Percentiles rank a stretch among this genome's conserved stretches.
Conservation (phyloP, 768 basidiomycete species). For the Filobasidium floriforme region DNA sequence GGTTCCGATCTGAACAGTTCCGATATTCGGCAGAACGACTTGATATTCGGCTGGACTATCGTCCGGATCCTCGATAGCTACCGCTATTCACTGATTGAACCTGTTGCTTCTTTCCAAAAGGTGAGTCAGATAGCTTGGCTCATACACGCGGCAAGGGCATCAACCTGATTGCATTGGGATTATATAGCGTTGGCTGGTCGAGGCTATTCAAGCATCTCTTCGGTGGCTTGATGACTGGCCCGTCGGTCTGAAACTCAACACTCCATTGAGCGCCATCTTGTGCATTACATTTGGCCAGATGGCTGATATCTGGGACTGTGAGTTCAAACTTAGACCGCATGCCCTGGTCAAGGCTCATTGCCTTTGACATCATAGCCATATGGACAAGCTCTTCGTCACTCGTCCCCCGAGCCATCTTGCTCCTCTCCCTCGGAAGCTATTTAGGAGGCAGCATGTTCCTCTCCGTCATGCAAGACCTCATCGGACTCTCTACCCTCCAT, state of each 20-base stretch:
- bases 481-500: conserved; percentile 64
- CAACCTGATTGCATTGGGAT: not conserved
- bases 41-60: conserved; percentile 71
- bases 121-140: conserved; percentile 32
- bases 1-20: not conserved
- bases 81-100: conserved; percentile 10
- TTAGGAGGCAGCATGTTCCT: conserved; percentile 57
- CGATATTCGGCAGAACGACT: conserved; percentile 55
- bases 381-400: conserved; percentile 25
- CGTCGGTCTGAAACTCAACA: conserved; percentile 89
- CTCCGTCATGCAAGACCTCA: conserved; percentile 59
- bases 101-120: conserved; percentile 48
- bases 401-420: conserved; percentile 38
- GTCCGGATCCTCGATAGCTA: conserved; percentile 67
- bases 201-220: conserved; percentile 53
- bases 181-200: conserved; percentile 48
- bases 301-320: conserved; percentile 66
- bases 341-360: not conserved
- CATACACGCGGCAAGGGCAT: not conserved
- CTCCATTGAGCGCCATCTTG: conserved; percentile 80
- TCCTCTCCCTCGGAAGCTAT: conserved; percentile 36
- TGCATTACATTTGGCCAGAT: conserved; percentile 62
- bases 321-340: conserved; percentile 38
- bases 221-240: conserved; percentile 93
- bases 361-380: conserved; percentile 9